These are phyloP conservation scores for Marsdenia floribunda DNA, from an alignment of 257 asterid genomes.

Conservation along the genomic window DNA sequence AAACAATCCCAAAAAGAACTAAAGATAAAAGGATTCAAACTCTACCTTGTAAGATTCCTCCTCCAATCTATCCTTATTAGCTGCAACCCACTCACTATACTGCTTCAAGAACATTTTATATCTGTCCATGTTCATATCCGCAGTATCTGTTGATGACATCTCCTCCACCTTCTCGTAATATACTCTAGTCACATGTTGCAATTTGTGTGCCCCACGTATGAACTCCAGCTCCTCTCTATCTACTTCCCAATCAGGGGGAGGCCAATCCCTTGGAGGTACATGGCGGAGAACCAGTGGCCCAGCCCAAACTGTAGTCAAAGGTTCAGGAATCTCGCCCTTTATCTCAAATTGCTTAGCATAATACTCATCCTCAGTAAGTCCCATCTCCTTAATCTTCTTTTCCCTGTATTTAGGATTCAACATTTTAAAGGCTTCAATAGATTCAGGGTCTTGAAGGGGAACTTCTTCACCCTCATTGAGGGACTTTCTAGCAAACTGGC, in stretches of 20 bases:
- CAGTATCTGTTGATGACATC: constrained; percentile 36
- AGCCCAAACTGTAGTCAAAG: constrained; percentile 60
- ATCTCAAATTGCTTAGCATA: constrained; percentile 87
- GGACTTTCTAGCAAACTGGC: constrained; percentile 67
- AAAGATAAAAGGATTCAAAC: background rate
- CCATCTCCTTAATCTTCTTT: constrained; percentile 66
- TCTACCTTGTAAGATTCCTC: constrained; percentile 80
- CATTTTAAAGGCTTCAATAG: constrained; percentile 82
- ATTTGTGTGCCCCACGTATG: constrained; percentile 75
- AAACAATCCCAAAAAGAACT: background rate
- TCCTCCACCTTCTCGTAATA: constrained; percentile 64
- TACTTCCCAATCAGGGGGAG: constrained; percentile 91
- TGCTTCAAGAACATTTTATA: constrained; percentile 85
- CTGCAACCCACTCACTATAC: constrained; percentile 79
- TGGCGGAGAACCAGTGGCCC: constrained; percentile 73
- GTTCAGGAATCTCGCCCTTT: constrained; percentile 79
- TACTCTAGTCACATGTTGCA: constrained; percentile 41
- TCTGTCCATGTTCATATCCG: constrained; percentile 61
- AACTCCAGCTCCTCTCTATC: constrained; percentile 78
- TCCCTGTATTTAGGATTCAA: constrained; percentile 61
- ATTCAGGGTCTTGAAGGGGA: constrained; percentile 74
- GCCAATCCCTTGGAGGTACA: constrained; percentile 95
- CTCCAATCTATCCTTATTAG: constrained; percentile 68
- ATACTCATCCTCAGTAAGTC: constrained; percentile 77
- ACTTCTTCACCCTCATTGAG: constrained; percentile 97